These are phyloP conservation scores for Lichenothelia convexa DNA, from an alignment of 495 filamentous ascomycete species.

Conservation along the genomic window DNA sequence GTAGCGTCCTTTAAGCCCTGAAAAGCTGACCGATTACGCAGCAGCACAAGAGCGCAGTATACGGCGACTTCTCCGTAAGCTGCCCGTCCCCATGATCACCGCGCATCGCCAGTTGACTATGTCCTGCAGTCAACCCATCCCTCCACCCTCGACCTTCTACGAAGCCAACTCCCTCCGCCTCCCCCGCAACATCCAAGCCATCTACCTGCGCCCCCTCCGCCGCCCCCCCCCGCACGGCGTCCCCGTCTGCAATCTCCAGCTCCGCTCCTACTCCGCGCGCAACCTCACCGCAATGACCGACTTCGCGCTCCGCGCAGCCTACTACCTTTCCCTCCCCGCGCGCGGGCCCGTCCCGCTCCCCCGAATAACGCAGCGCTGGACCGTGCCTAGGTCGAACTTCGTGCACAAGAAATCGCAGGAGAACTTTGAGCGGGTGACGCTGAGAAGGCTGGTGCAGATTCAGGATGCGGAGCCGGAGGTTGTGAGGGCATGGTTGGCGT, in stretches of 20 bases:
- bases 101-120: too few relatives aligned
- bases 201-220: conserved; percentile 72
- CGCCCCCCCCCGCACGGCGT: conserved; percentile 53
- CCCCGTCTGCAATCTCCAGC: conserved; percentile 74
- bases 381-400: conserved; percentile 76
- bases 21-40: too few relatives aligned
- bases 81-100: too few relatives aligned
- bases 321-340: conserved; percentile 77
- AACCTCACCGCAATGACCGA: conserved; percentile 91
- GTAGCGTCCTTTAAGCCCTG: too few relatives aligned
- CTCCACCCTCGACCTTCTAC: too few relatives aligned
- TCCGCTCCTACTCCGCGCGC: conserved; percentile 77
- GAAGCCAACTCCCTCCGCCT: conserved; percentile 34
- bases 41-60: too few relatives aligned
- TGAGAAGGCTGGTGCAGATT: conserved; percentile 78
- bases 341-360: conserved; percentile 81
- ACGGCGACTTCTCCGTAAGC: too few relatives aligned
- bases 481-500: conserved; percentile 81
- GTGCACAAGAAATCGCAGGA: conserved; percentile 94
- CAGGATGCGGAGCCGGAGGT: conserved; percentile 78
- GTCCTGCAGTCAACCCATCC: too few relatives aligned
- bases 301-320: conserved; percentile 85
- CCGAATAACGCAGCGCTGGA: conserved; percentile 76
- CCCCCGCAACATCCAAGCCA: conserved; percentile 60
- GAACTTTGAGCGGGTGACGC: conserved; percentile 85